Conservation (phyloP, 2,329 filamentous ascomycete genomes). For the Hypoxylon rubiginosum region DNA sequence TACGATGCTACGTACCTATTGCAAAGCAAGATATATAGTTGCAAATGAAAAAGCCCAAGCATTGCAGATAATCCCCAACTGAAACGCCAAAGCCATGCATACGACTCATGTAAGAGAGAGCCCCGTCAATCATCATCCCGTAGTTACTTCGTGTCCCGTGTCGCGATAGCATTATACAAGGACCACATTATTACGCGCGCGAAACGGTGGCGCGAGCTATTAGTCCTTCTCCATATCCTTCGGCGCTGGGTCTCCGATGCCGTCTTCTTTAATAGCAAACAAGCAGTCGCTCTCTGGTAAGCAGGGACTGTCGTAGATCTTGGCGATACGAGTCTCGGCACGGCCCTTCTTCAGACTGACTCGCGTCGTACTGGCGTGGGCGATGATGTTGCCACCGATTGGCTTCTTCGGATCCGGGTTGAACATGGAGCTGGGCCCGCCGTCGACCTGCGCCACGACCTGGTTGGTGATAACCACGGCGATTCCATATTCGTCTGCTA, state of each 20-base stretch:
- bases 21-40: constrained; percentile 22
- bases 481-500: constrained; percentile 90
- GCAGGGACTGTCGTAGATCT: constrained; percentile 99
- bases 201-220: not conserved
- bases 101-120: constrained; percentile 25
- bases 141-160: constrained; percentile 29
- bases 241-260: constrained; percentile 93
- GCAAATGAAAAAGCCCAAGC: constrained; percentile 22
- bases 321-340: constrained; percentile 95
- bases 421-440: constrained; percentile 96
- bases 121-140: constrained; percentile 1
- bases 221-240: constrained; percentile 90
- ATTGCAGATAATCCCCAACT: constrained; percentile 12
- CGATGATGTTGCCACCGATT: constrained; percentile 98
- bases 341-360: constrained; percentile 96
- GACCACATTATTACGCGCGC: not conserved
- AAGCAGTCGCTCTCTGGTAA: constrained; percentile 95
- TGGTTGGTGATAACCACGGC: constrained; percentile 99
- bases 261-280: constrained; percentile 97
- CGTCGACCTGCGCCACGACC: constrained; percentile 97
- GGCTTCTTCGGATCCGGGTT: constrained; percentile 99
- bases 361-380: constrained; percentile 94
- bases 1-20: constrained; percentile 5
- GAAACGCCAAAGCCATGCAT: constrained; percentile 46
- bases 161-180: not conserved